Evolutionary conservation across 2,329 filamentous ascomycete genomes (phyloP).

Genomic region (Sphaceloma murrayae): DNA sequence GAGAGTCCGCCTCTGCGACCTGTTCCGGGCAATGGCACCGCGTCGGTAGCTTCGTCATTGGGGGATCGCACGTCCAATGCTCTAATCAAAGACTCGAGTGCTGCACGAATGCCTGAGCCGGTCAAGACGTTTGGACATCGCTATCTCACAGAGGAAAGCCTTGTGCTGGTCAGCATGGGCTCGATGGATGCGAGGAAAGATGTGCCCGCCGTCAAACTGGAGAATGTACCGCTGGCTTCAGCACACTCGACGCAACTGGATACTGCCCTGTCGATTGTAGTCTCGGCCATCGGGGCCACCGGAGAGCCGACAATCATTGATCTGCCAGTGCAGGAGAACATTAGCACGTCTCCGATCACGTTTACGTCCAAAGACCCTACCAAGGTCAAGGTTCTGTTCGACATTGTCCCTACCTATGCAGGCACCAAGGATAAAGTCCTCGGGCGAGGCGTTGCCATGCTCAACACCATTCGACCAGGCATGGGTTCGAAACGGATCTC

Average conservation of each 20-base stretch:
- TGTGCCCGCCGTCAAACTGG: conserved; percentile 70
- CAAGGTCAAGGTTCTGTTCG: conserved; percentile 84
- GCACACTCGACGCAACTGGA: conserved; percentile 91
- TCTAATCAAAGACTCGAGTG: conserved; percentile 31
- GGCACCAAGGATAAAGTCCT: conserved; percentile 72
- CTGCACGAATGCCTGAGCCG: conserved; percentile 51
- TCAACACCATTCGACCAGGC: conserved; percentile 75
- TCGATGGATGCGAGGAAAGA: conserved; percentile 89
- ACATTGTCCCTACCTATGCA: conserved; percentile 91
- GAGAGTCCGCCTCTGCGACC: conserved; percentile 25
- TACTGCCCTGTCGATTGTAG: conserved; percentile 82
- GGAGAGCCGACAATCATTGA: conserved; percentile 87
- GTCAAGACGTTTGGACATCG: conserved; percentile 94
- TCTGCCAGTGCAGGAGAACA: conserved; percentile 85
- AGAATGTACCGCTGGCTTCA: conserved; percentile 75
- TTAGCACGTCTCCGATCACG: conserved; percentile 84
- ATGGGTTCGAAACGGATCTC: conserved; percentile 82
- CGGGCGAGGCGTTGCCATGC: conserved; percentile 76
- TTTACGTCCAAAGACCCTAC: conserved; percentile 70
- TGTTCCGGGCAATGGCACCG: conserved; percentile 1
- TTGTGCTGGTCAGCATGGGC: conserved; percentile 85
- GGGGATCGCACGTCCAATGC: conserved; percentile 36
- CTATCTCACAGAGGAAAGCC: conserved; percentile 78
- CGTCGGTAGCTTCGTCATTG: conserved; percentile 43
- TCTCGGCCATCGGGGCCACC: conserved; percentile 73